Conservation (phyloP, 495 filamentous ascomycete species). For the Aspergillus affinis region DNA sequence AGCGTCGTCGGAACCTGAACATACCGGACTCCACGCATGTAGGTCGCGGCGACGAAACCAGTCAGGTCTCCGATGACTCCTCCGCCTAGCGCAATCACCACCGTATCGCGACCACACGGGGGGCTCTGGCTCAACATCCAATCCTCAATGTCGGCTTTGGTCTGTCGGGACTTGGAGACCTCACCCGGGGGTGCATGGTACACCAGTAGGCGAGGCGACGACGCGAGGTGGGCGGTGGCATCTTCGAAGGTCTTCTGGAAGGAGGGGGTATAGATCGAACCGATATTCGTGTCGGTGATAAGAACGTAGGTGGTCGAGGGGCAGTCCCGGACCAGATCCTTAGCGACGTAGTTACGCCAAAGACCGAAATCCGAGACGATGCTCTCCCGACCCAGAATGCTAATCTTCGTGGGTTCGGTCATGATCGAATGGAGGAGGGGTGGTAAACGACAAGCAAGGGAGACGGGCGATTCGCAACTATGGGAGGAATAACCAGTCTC, state of each 20-base stretch:
- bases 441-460: not conserved
- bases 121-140: conserved; percentile 84
- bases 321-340: conserved; percentile 76
- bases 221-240: conserved; percentile 49
- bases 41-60: conserved; percentile 94
- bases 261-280: conserved; percentile 69
- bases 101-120: conserved; percentile 86
- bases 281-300: conserved; percentile 93
- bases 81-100: conserved; percentile 93
- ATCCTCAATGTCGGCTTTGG: conserved; percentile 93
- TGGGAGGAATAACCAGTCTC: conserved; percentile 13
- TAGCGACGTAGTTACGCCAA: conserved; percentile 76
- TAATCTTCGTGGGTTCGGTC: conserved; percentile 48
- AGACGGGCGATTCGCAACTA: not conserved
- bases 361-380: conserved; percentile 92
- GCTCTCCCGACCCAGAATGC: conserved; percentile 67
- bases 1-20: conserved; percentile 96
- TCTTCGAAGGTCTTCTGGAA: conserved; percentile 73
- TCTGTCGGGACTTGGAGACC: conserved; percentile 85
- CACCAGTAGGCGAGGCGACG: conserved; percentile 68
- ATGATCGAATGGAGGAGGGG: conserved; percentile 24
- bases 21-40: conserved; percentile 95
- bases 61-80: conserved; percentile 98
- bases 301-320: conserved; percentile 90
- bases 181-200: conserved; percentile 90